phyloP scores from a whole-genome alignment of 108 stramenopile genomes.

The Fistulifera solaris region DNA sequence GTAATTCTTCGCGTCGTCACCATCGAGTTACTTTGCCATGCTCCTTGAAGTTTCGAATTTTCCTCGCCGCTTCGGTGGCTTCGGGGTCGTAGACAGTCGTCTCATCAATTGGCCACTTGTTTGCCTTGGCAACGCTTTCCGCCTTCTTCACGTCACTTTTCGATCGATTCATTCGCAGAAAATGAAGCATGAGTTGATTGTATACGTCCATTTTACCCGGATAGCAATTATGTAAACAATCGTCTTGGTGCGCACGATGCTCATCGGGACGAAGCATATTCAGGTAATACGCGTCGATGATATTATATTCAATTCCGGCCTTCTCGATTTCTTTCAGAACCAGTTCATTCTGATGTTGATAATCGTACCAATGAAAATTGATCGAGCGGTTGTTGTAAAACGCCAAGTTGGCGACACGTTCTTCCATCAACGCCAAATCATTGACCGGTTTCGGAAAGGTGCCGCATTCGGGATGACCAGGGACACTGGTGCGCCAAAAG shows the following conservation, averaged over 20 bases:
- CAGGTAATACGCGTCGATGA: conserved; percentile 38
- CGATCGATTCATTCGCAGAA: neutral
- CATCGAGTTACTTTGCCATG: too few species aligned
- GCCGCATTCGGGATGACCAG: conserved; percentile 37
- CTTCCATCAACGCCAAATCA: conserved; percentile 27
- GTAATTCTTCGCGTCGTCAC: too few species aligned
- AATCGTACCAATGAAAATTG: conserved; percentile 37
- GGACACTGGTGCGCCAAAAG: conserved; percentile 35
- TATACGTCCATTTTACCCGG: conserved; percentile 43
- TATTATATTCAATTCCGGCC: neutral
- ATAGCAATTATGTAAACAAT: conserved; percentile 46
- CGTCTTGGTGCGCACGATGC: conserved; percentile 28
- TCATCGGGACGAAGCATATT: conserved; percentile 38
- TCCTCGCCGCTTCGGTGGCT: neutral
- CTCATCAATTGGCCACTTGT: too few species aligned
- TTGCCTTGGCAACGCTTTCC: too few species aligned
- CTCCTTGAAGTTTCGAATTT: too few species aligned
- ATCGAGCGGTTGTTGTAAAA: conserved; percentile 25
- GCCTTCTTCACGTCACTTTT: too few species aligned
- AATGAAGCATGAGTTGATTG: conserved; percentile 23
- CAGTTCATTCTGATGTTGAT: conserved; percentile 33
- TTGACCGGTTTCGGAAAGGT: conserved; percentile 25
- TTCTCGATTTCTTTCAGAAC: conserved; percentile 7
- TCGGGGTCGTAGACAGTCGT: conserved; percentile 4
- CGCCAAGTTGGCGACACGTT: conserved; percentile 14